Evolutionary conservation across 75 land plant genomes (phyloP).

Genomic region (Chamaecyparis obtusa): DNA sequence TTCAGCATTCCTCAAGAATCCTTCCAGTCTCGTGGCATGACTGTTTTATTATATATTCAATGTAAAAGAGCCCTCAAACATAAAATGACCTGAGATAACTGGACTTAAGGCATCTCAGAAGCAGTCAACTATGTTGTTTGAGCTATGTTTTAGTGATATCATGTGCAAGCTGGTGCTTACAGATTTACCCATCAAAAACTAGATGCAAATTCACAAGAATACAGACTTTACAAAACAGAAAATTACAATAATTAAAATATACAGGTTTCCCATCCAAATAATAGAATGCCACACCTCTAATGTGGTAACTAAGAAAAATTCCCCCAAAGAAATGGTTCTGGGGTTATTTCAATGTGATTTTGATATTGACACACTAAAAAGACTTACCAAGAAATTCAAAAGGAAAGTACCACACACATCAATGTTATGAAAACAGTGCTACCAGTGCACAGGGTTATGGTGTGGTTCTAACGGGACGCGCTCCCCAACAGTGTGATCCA

Average conservation of each 20-base stretch:
- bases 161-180: neutral
- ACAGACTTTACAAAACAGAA: neutral
- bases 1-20: neutral
- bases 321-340: too few species aligned
- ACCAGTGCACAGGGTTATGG: too few species aligned
- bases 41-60: too few species aligned
- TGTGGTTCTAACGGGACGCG: too few species aligned
- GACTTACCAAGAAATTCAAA: too few species aligned
- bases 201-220: neutral
- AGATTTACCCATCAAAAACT: neutral
- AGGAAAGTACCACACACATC: too few species aligned
- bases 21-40: neutral
- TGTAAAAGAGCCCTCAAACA: neutral
- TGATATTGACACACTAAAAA: too few species aligned
- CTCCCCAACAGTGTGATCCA: too few species aligned
- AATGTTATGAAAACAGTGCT: too few species aligned
- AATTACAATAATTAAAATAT: neutral
- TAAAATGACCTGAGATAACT: neutral
- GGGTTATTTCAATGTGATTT: too few species aligned
- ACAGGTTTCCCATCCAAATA: neutral
- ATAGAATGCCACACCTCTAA: too few species aligned
- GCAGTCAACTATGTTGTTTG: neutral
- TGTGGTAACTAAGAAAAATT: too few species aligned
- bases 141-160: neutral
- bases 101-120: neutral